A percentile compares a stretch with the other conserved stretches of the same genome.
Conservation (phyloP, 257 asterid genomes). For the Jacaranda copaia region DNA sequence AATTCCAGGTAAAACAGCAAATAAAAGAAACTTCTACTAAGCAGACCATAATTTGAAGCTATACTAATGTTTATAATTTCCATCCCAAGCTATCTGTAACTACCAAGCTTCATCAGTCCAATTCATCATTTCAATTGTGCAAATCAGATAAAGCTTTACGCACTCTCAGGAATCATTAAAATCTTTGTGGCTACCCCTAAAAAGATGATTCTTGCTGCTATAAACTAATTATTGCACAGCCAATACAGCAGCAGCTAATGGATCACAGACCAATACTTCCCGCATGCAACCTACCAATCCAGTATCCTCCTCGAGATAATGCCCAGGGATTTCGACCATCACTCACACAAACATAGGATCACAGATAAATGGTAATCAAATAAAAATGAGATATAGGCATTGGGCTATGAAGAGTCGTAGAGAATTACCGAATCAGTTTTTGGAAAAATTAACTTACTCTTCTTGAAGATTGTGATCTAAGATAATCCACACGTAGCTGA, state of each 20-base stretch:
- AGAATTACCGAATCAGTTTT: slow-evolving; percentile 6
- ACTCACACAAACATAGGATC: not conserved
- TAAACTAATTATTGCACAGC: slow-evolving; percentile 8
- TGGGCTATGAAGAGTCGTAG: slow-evolving; percentile 14
- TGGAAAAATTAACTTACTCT: slow-evolving; percentile 63
- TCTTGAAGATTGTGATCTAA: slow-evolving; percentile 83
- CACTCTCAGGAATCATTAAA: not conserved
- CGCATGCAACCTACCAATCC: too few species aligned
- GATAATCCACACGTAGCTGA: slow-evolving; percentile 91
- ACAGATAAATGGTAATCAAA: not conserved
- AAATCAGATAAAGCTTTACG: not conserved
- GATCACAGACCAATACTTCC: slow-evolving; percentile 13
- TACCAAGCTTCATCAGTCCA: slow-evolving; percentile 3
- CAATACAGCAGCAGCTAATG: slow-evolving; percentile 7
- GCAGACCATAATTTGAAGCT: slow-evolving; percentile 3
- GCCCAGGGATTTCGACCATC: too few species aligned
- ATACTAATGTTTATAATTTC: not conserved
- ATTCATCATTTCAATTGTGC: not conserved
- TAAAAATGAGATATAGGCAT: not conserved
- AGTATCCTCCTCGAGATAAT: too few species aligned
- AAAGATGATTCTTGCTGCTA: not conserved
- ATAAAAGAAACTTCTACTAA: not conserved
- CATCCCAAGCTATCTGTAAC: not conserved
- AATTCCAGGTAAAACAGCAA: slow-evolving; percentile 6
- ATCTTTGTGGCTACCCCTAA: not conserved